Evolutionary conservation across 805 yeast species (phyloP).

Genomic region (Starmerella potacharoeniae): DNA sequence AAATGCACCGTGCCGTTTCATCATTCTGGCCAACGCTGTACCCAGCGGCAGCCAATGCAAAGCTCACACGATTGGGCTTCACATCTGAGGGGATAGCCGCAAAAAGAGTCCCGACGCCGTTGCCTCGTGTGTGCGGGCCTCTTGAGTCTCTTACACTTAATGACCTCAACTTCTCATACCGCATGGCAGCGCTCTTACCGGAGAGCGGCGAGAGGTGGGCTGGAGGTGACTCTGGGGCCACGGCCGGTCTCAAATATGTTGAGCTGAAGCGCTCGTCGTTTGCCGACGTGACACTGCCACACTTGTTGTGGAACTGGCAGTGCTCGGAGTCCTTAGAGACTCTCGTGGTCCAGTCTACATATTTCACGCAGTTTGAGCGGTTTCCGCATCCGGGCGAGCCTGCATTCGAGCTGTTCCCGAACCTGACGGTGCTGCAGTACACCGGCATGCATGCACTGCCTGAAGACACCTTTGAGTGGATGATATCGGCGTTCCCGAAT

Average conservation of each 20-base stretch:
- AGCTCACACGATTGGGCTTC: constrained; percentile 18
- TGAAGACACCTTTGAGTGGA: constrained; percentile 14
- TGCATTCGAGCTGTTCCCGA: background rate
- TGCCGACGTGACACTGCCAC: constrained; percentile 6
- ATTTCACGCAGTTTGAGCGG: background rate
- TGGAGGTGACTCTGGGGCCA: constrained; percentile 1
- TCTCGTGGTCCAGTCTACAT: constrained; percentile 14
- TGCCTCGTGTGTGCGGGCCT: constrained; percentile 11
- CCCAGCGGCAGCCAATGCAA: constrained; percentile 6
- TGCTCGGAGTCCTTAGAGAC: constrained; percentile 13
- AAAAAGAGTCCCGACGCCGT: background rate
- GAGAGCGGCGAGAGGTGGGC: constrained; percentile 1
- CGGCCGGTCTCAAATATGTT: constrained; percentile 10
- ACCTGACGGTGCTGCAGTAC: constrained; percentile 16
- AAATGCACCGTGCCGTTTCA: constrained; percentile 15
- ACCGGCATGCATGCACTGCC: constrained; percentile 17
- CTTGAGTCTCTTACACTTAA: constrained; percentile 16
- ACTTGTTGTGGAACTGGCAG: constrained; percentile 12
- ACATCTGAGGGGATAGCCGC: constrained; percentile 10
- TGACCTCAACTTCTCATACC: constrained; percentile 5
- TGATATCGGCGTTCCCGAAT: constrained; percentile 13
- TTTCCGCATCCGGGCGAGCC: background rate
- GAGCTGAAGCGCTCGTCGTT: constrained; percentile 17
- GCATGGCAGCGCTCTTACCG: constrained; percentile 2
- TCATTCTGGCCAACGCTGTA: constrained; percentile 13